Conservation (phyloP, 805 yeast genomes). For the Spathaspora girioi region DNA sequence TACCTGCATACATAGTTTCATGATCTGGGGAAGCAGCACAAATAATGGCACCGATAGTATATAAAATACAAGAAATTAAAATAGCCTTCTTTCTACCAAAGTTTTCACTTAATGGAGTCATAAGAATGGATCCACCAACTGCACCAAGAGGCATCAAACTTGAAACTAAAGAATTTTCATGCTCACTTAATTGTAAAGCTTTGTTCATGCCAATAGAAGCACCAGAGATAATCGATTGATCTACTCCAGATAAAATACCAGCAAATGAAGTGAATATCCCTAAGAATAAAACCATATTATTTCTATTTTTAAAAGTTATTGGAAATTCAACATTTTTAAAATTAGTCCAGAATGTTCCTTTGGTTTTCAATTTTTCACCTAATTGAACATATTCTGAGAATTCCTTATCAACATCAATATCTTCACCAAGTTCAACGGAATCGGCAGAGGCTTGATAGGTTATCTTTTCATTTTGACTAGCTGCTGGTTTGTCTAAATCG, state of each 20-base stretch:
- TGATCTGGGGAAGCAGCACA: conserved; percentile 42
- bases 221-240: conserved; percentile 65
- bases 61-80: conserved; percentile 54
- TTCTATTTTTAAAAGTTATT: conserved; percentile 42
- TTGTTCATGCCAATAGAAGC: conserved; percentile 51
- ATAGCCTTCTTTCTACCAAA: conserved; percentile 43
- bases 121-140: conserved; percentile 8
- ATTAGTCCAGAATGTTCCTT: conserved; percentile 35
- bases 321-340: conserved; percentile 33
- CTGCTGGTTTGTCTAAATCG: neutral
- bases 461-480: neutral
- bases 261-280: conserved; percentile 61
- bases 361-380: conserved; percentile 23
- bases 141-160: conserved; percentile 69
- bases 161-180: conserved; percentile 50
- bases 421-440: conserved; percentile 5
- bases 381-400: conserved; percentile 29
- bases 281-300: conserved; percentile 44
- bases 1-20: conserved; percentile 44
- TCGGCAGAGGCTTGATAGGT: neutral
- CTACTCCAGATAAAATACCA: conserved; percentile 63
- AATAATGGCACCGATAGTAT: conserved; percentile 51
- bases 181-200: conserved; percentile 35
- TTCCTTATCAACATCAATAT: conserved; percentile 28
- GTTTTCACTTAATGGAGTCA: neutral